A percentile compares a stretch with the other conserved stretches of the same genome.
Conservation (phyloP, 768 basidiomycete species). For the Collybia nuda region DNA sequence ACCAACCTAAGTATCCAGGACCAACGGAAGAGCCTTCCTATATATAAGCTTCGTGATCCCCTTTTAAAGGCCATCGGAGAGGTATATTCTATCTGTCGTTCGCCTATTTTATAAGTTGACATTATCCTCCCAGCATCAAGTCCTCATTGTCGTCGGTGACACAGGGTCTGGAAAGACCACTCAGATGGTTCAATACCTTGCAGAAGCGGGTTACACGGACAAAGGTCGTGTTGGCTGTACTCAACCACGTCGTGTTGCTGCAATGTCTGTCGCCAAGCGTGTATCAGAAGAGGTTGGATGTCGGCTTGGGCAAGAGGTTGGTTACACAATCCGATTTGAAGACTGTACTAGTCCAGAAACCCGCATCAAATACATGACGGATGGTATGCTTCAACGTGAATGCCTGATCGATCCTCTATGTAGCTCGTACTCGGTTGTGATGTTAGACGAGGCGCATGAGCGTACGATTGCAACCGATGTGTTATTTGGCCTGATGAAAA, state of each 20-base stretch:
- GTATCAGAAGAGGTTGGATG: slow-evolving; percentile 99
- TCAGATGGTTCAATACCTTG: slow-evolving; percentile 98
- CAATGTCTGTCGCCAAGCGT: slow-evolving; percentile 98
- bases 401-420: slow-evolving; percentile 94
- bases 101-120: slow-evolving; percentile 13
- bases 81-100: slow-evolving; percentile 44
- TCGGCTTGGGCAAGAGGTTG: slow-evolving; percentile 95
- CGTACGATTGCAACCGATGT: slow-evolving; percentile 99
- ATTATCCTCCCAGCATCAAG: slow-evolving; percentile 69
- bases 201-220: slow-evolving; percentile 92
- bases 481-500: slow-evolving; percentile 92
- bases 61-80: slow-evolving; percentile 87
- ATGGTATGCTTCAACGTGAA: slow-evolving; percentile 98
- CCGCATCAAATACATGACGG: slow-evolving; percentile 99
- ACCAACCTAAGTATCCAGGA: slow-evolving; percentile 90
- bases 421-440: slow-evolving; percentile 90
- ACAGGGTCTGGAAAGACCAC: slow-evolving; percentile 99
- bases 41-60: slow-evolving; percentile 91
- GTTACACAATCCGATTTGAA: slow-evolving; percentile 98
- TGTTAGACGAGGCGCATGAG: slow-evolving; percentile 99
- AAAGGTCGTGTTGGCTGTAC: slow-evolving; percentile 93
- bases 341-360: slow-evolving; percentile 99
- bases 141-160: slow-evolving; percentile 97
- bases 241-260: slow-evolving; percentile 98
- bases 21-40: slow-evolving; percentile 87